Percentiles rank a stretch among this genome's conserved stretches.
These are phyloP conservation scores for Gossypium arboreum DNA, from an alignment of 345 rosid species.

Conservation along the genomic window DNA sequence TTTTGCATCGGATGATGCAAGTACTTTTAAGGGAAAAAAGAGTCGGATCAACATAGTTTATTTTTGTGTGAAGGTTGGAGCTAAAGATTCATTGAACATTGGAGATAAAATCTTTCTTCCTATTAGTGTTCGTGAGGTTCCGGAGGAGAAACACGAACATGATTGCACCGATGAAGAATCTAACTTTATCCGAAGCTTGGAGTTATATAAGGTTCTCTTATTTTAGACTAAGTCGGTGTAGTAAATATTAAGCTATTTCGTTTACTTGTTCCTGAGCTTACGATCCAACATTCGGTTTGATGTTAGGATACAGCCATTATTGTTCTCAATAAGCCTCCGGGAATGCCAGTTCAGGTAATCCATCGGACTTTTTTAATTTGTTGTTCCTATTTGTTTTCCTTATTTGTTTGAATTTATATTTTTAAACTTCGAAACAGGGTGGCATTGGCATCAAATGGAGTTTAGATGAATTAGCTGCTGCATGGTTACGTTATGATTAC, in stretches of 20 bases:
- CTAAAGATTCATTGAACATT: conserved; percentile 59
- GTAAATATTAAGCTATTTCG: neutral
- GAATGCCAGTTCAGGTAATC: conserved; percentile 89
- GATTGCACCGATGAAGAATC: conserved; percentile 56
- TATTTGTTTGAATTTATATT: neutral
- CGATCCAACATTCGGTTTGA: conserved; percentile 20
- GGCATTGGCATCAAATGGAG: conserved; percentile 78
- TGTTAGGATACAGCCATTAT: conserved; percentile 72
- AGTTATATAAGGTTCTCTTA: conserved; percentile 68
- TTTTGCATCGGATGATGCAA: neutral
- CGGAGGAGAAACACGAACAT: conserved; percentile 37
- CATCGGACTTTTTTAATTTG: neutral
- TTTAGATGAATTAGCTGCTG: conserved; percentile 73
- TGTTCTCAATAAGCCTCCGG: conserved; percentile 82
- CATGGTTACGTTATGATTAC: conserved; percentile 58
- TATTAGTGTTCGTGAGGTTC: conserved; percentile 37
- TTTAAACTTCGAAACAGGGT: conserved; percentile 47
- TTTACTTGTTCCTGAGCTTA: conserved; percentile 12
- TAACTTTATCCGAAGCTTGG: conserved; percentile 56
- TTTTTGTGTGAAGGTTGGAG: conserved; percentile 57
- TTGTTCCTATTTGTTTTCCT: neutral
- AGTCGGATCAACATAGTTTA: neutral
- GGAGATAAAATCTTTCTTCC: conserved; percentile 87
- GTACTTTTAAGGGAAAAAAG: neutral
- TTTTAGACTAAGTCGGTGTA: conserved; percentile 3